A percentile compares a stretch with the other conserved stretches of the same genome.
Evolutionary conservation across 73 alveolate species (phyloP).

Genomic region (Paramecium biaurelia): DNA sequence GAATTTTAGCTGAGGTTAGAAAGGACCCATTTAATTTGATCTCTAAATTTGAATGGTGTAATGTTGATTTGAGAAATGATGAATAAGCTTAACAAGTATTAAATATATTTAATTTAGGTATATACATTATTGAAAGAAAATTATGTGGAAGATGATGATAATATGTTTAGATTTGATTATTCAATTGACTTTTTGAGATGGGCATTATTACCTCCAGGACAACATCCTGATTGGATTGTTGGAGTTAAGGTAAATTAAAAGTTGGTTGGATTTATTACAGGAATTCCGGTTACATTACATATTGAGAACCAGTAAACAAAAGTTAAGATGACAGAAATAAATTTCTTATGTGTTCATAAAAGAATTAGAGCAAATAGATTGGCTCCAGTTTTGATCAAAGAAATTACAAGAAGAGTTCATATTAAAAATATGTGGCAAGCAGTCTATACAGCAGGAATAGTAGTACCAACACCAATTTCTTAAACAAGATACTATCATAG

Average conservation of each 20-base stretch:
- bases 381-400: slow-evolving; percentile 96
- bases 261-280: slow-evolving; percentile 97
- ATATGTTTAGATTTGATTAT: slow-evolving; percentile 97
- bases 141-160: slow-evolving; percentile 99
- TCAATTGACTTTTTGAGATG: slow-evolving; percentile 92
- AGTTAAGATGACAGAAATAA: slow-evolving; percentile 96
- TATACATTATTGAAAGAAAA: slow-evolving; percentile 92
- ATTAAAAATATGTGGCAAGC: slow-evolving; percentile 97
- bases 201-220: slow-evolving; percentile 92
- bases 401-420: slow-evolving; percentile 97
- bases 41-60: slow-evolving; percentile 90
- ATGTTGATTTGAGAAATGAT: slow-evolving; percentile 78
- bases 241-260: slow-evolving; percentile 89
- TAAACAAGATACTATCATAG: slow-evolving; percentile 94
- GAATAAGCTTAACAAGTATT: slow-evolving; percentile 80
- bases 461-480: slow-evolving; percentile 90
- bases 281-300: slow-evolving; percentile 92
- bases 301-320: slow-evolving; percentile 66
- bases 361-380: slow-evolving; percentile 93
- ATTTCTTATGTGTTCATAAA: slow-evolving; percentile 97
- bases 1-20: slow-evolving; percentile 80
- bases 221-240: slow-evolving; percentile 82
- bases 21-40: slow-evolving; percentile 86
- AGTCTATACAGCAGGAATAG: slow-evolving; percentile 87
- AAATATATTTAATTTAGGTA: slow-evolving; percentile 16